phyloP scores from a whole-genome alignment of 495 filamentous ascomycete genomes.

The Penicillium paradoxum region DNA sequence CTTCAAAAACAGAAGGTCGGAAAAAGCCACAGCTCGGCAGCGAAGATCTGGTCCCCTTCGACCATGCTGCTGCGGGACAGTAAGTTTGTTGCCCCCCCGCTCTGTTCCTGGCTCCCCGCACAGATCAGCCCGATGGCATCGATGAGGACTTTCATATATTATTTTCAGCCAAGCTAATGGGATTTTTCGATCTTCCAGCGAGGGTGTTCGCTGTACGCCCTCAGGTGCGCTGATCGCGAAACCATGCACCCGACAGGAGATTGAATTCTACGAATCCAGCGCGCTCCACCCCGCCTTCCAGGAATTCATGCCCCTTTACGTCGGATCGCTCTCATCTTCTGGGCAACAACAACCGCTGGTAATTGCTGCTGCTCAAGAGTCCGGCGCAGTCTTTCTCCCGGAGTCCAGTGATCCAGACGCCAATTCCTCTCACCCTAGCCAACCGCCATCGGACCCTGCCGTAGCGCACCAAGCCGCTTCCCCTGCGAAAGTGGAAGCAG shows the following conservation, averaged over 20 bases:
- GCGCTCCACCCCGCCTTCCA: constrained; percentile 63
- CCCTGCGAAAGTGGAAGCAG: constrained; percentile 20
- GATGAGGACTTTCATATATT: background rate
- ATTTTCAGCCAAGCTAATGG: constrained; percentile 6
- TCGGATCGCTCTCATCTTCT: constrained; percentile 64
- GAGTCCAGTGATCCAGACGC: constrained; percentile 11
- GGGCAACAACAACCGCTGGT: constrained; percentile 47
- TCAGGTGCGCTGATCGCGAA: constrained; percentile 89
- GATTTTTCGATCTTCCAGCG: constrained; percentile 48
- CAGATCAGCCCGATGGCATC: background rate
- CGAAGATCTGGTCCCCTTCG: constrained; percentile 63
- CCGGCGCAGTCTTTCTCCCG: constrained; percentile 38
- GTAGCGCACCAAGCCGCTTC: constrained; percentile 3
- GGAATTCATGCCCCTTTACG: constrained; percentile 75
- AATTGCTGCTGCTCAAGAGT: constrained; percentile 39
- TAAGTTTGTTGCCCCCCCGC: constrained; percentile 49
- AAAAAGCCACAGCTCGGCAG: constrained; percentile 38
- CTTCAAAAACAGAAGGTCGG: constrained; percentile 30
- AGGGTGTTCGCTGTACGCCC: constrained; percentile 81
- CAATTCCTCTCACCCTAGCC: background rate
- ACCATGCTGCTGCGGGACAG: constrained; percentile 90
- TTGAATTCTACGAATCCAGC: constrained; percentile 86
- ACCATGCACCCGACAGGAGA: constrained; percentile 81
- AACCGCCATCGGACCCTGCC: constrained; percentile 6
- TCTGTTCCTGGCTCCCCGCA: background rate